A percentile compares a stretch with the other conserved stretches of the same genome.
phyloP scores from a whole-genome alignment of 75 land plant species.

The Adiantum capillusveneris region DNA sequence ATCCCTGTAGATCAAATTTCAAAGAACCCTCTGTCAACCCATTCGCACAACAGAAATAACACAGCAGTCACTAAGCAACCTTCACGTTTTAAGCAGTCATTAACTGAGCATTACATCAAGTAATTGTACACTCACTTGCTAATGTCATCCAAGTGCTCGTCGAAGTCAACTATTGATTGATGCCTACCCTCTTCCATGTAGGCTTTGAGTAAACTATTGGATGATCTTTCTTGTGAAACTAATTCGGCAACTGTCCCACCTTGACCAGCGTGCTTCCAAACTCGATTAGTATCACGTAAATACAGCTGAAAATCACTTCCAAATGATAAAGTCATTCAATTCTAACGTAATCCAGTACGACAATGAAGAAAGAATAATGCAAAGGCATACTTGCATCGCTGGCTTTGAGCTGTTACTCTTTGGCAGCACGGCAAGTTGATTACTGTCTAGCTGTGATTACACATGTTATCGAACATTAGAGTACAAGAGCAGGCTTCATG shows the following conservation, averaged over 20 bases:
- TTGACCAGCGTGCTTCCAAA: constrained; percentile 59
- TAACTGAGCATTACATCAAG: not conserved
- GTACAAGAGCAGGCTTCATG: no score
- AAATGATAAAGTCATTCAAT: no score
- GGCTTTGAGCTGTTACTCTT: constrained; percentile 49
- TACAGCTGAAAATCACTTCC: constrained; percentile 50
- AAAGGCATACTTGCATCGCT: constrained; percentile 51
- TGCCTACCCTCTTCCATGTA: constrained; percentile 65
- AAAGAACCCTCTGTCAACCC: not conserved
- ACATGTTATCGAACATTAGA: no score
- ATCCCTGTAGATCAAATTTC: constrained; percentile 11
- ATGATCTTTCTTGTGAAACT: constrained; percentile 49
- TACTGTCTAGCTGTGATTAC: constrained; percentile 66
- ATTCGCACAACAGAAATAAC: no score
- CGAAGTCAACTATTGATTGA: constrained; percentile 72
- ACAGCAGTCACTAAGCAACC: no score
- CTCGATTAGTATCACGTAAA: constrained; percentile 64
- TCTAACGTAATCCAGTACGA: no score
- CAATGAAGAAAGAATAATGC: constrained; percentile 1
- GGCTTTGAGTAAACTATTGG: constrained; percentile 64
- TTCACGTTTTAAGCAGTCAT: no score
- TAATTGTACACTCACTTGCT: constrained; percentile 47
- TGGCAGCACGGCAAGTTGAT: constrained; percentile 52
- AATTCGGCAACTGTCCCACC: constrained; percentile 31
- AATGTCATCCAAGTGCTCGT: constrained; percentile 92